phyloP scores from a whole-genome alignment of 2,329 filamentous ascomycete genomes.

The Lachnellula occidentalis region DNA sequence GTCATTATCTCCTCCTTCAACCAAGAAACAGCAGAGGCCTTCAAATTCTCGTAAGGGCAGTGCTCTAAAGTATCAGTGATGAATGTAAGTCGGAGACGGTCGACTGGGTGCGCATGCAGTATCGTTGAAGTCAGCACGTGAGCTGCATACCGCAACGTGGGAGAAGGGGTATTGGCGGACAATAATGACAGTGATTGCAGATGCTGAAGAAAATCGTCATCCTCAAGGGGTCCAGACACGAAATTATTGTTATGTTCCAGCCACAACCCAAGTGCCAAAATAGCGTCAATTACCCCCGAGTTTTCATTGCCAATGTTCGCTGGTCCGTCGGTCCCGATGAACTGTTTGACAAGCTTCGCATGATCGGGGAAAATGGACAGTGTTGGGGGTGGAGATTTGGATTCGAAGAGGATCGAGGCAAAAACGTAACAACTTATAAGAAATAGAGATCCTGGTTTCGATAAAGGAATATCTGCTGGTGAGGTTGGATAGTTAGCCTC shows the following conservation, averaged over 20 bases:
- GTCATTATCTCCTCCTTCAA: slow-evolving; percentile 56
- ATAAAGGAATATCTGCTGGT: slow-evolving; percentile 50
- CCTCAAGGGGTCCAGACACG: slow-evolving; percentile 30
- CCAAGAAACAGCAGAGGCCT: slow-evolving; percentile 59
- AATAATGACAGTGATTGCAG: slow-evolving; percentile 43
- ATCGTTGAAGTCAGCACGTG: slow-evolving; percentile 33
- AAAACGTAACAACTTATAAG: slow-evolving; percentile 59
- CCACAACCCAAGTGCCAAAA: slow-evolving; percentile 56
- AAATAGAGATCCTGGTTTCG: slow-evolving; percentile 53
- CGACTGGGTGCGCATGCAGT: slow-evolving; percentile 52
- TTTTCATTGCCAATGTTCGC: slow-evolving; percentile 41
- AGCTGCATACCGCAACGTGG: slow-evolving; percentile 32
- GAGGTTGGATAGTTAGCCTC: slow-evolving; percentile 41
- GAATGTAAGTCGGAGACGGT: slow-evolving; percentile 53
- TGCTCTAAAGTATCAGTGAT: slow-evolving; percentile 61
- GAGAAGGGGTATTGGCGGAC: slow-evolving; percentile 35
- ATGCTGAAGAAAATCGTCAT: slow-evolving; percentile 50
- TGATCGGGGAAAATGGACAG: slow-evolving; percentile 58
- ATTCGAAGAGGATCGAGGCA: slow-evolving; percentile 55
- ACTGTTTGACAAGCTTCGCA: slow-evolving; percentile 45
- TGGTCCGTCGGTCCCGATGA: slow-evolving; percentile 46
- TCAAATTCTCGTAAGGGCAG: slow-evolving; percentile 57
- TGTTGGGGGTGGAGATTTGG: slow-evolving; percentile 46
- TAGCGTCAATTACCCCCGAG: slow-evolving; percentile 52
- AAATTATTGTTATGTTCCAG: slow-evolving; percentile 47